phyloP scores from a whole-genome alignment of 106 monocot genomes.

The Alisma plantagoaquatica region DNA sequence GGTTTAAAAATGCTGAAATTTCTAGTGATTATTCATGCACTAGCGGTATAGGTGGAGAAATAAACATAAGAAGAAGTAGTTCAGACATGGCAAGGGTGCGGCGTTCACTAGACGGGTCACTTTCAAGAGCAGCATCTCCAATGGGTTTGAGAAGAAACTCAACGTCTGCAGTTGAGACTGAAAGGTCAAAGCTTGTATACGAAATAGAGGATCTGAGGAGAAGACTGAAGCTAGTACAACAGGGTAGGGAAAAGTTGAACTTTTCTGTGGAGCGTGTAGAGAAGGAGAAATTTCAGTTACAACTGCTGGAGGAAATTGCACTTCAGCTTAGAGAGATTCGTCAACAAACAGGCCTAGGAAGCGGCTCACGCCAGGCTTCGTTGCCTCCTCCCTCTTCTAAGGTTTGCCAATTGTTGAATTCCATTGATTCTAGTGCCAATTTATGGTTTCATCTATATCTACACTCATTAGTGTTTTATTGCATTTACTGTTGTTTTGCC shows the following conservation, averaged over 20 bases:
- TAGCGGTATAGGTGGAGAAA: constrained; percentile 8
- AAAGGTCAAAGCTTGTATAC: constrained; percentile 47
- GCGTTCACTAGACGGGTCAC: neutral
- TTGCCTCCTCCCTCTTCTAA: constrained; percentile 44
- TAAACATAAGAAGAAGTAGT: constrained; percentile 25
- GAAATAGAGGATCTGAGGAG: constrained; percentile 62
- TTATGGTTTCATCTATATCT: too few species aligned
- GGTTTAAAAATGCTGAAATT: neutral
- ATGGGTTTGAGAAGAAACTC: constrained; percentile 30
- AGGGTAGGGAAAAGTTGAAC: constrained; percentile 55
- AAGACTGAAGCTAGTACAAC: constrained; percentile 53
- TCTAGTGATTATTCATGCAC: constrained; percentile 2
- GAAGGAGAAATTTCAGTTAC: constrained; percentile 38
- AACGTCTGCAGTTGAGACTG: constrained; percentile 35
- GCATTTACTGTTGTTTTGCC: too few species aligned
- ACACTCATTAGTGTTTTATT: too few species aligned
- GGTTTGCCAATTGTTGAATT: constrained; percentile 22
- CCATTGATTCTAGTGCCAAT: too few species aligned
- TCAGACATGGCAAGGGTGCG: constrained; percentile 19
- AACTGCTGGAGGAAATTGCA: constrained; percentile 55
- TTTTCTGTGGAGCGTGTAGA: constrained; percentile 29
- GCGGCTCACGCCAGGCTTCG: constrained; percentile 17
- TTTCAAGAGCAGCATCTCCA: constrained; percentile 10
- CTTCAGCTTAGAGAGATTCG: constrained; percentile 45
- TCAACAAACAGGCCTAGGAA: constrained; percentile 25